These are phyloP conservation scores for Apostasia shenzhenica DNA, from an alignment of 106 monocot species.

Conservation along the genomic window DNA sequence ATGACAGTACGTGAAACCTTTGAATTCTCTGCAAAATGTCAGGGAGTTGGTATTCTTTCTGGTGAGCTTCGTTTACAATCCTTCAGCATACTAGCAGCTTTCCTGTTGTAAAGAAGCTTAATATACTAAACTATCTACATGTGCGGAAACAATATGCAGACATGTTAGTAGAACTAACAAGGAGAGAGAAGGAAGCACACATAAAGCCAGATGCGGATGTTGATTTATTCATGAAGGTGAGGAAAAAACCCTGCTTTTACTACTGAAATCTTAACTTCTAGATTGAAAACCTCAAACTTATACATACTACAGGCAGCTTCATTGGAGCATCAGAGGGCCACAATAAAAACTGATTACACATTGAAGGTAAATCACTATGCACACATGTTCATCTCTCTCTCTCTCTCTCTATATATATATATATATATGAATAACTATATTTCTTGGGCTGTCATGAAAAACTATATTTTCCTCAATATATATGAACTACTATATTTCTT, in stretches of 20 bases:
- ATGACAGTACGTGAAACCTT: slow-evolving; percentile 48
- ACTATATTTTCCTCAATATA: not conserved
- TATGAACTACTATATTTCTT: not conserved
- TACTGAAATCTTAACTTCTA: too few relatives aligned
- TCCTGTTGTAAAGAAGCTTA: too few relatives aligned
- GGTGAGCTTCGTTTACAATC: slow-evolving; percentile 18
- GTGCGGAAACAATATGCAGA: slow-evolving; percentile 11
- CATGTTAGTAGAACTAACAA: slow-evolving; percentile 44
- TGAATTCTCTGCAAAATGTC: slow-evolving; percentile 40
- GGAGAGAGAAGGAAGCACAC: slow-evolving; percentile 42
- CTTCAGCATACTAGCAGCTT: too few relatives aligned
- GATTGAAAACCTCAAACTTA: too few relatives aligned
- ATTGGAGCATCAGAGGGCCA: slow-evolving; percentile 23
- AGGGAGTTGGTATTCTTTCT: slow-evolving; percentile 39
- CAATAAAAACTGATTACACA: slow-evolving; percentile 39
- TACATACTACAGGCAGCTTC: slow-evolving; percentile 23
- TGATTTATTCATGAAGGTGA: slow-evolving; percentile 56
- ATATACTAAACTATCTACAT: too few relatives aligned
- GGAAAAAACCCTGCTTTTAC: not conserved
- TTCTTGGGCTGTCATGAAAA: too few relatives aligned
- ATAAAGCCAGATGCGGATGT: slow-evolving; percentile 54
- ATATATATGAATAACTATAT: too few relatives aligned
- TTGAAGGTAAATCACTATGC: slow-evolving; percentile 29
- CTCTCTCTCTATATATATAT: too few relatives aligned
- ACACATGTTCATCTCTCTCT: too few relatives aligned